Evolutionary conservation across 1,284 basidiomycete species (phyloP).

Genomic region (Bjerkandera adusta): DNA sequence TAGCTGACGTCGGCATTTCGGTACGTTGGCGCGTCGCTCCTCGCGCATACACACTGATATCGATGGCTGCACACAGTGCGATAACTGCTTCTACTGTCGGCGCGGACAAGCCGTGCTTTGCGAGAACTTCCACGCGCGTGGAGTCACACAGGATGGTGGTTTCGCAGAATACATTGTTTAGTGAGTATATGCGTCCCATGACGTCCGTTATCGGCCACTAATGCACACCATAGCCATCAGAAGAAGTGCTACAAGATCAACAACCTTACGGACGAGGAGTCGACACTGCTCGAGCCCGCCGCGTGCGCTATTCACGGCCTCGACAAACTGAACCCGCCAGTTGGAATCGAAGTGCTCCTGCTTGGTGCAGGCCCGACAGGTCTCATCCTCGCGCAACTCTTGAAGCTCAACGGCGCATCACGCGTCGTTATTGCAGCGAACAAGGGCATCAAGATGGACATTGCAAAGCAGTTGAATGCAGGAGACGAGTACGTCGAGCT

Average conservation of each 20-base stretch:
- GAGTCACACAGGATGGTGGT: conserved; percentile 53
- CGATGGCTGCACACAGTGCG: conserved; percentile 35
- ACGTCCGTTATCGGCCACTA: too few species aligned
- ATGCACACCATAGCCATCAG: too few species aligned
- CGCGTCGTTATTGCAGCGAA: conserved; percentile 80
- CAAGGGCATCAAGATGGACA: conserved; percentile 83
- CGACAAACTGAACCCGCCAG: conserved; percentile 76
- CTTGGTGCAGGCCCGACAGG: conserved; percentile 81
- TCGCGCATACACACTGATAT: conserved; percentile 1
- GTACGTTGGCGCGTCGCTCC: conserved; percentile 26
- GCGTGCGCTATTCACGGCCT: conserved; percentile 88
- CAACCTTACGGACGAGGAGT: conserved; percentile 85
- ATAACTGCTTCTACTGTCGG: conserved; percentile 58
- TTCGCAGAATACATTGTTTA: conserved; percentile 60
- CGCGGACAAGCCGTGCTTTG: conserved; percentile 53
- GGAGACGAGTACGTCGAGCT: conserved; percentile 84
- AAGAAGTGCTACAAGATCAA: conserved; percentile 83
- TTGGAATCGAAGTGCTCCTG: conserved; percentile 77
- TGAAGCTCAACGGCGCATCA: conserved; percentile 81
- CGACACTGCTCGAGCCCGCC: conserved; percentile 85
- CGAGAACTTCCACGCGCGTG: conserved; percentile 53
- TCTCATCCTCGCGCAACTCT: conserved; percentile 80
- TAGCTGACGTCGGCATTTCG: conserved; percentile 50
- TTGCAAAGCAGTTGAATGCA: conserved; percentile 73
- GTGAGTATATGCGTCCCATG: conserved; percentile 24